phyloP scores from a whole-genome alignment of 106 monocot species.

The Amphibolis antarctica region DNA sequence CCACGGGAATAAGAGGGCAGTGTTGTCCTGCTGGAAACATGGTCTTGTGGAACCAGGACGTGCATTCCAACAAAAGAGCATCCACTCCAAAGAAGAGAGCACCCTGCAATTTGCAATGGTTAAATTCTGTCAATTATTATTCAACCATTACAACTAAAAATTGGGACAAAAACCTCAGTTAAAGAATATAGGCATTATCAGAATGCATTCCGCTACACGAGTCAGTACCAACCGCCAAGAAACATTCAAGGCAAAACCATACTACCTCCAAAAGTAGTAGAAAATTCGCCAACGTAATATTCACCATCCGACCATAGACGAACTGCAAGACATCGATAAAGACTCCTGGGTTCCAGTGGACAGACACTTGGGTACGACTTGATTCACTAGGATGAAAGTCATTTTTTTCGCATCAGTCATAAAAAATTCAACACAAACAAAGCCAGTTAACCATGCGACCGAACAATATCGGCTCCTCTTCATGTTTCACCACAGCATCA shows the following conservation, averaged over 20 bases:
- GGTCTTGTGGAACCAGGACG: conserved; percentile 28
- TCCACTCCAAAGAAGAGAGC: conserved; percentile 59
- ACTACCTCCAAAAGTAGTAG: conserved; percentile 43
- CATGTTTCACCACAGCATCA: not conserved
- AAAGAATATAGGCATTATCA: not conserved
- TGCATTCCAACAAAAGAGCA: conserved; percentile 34
- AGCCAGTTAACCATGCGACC: too few species aligned
- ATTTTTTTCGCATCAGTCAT: not conserved
- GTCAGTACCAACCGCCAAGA: too few species aligned
- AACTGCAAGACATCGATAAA: conserved; percentile 27
- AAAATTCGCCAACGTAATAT: conserved; percentile 20
- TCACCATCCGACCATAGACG: conserved; percentile 15
- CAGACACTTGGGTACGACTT: conserved; percentile 9
- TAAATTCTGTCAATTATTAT: not conserved
- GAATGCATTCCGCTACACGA: too few species aligned
- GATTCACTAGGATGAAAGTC: conserved; percentile 38
- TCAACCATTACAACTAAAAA: not conserved
- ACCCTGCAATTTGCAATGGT: conserved; percentile 27
- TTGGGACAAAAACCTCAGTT: not conserved
- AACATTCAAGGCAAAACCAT: not conserved
- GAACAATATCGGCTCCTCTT: too few species aligned
- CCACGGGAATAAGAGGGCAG: conserved; percentile 20
- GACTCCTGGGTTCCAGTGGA: conserved; percentile 31
- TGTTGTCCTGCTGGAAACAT: conserved; percentile 7
- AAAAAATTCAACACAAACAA: not conserved